Evolutionary conservation across 768 basidiomycete genomes (phyloP).

Genomic region (Strobilomyces confusus): DNA sequence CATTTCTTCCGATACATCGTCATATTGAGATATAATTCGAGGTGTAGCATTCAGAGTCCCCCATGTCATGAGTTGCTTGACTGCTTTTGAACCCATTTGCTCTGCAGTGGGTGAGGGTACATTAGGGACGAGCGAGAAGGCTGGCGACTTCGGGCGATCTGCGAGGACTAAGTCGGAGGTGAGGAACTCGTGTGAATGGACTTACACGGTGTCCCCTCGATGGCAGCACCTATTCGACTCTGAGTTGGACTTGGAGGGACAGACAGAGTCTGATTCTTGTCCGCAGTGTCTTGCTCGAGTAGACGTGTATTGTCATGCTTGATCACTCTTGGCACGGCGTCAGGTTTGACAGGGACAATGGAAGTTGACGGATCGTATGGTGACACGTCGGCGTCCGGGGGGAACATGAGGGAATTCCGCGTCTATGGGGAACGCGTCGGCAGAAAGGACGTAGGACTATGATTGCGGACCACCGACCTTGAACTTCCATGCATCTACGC

Average conservation of each 20-base stretch:
- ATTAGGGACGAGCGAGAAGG: conserved; percentile 76
- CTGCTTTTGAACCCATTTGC: conserved; percentile 72
- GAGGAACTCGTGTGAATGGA: conserved; percentile 9
- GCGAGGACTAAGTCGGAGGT: conserved; percentile 8
- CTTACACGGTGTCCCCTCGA: conserved; percentile 87
- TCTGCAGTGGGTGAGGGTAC: conserved; percentile 85
- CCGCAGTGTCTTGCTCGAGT: conserved; percentile 58
- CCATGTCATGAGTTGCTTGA: conserved; percentile 97
- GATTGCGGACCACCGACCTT: conserved; percentile 43
- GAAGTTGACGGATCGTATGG: conserved; percentile 56
- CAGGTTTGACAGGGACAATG: conserved; percentile 26
- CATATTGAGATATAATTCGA: conserved; percentile 67
- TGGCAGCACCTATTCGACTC: conserved; percentile 89
- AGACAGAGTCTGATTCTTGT: conserved; percentile 40
- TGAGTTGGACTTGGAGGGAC: conserved; percentile 86
- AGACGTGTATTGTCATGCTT: conserved; percentile 81
- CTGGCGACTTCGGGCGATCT: conserved; percentile 66
- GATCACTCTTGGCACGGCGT: conserved; percentile 58
- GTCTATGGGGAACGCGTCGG: conserved; percentile 45
- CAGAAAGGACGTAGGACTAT: neutral
- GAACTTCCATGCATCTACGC: conserved; percentile 81
- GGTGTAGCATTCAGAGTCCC: conserved; percentile 92
- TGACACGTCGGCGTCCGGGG: conserved; percentile 84
- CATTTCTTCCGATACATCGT: conserved; percentile 46
- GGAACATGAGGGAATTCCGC: conserved; percentile 93